A percentile compares a stretch with the other conserved stretches of the same genome.
phyloP scores from a whole-genome alignment of 257 asterid genomes.

The Solanum piurae region DNA sequence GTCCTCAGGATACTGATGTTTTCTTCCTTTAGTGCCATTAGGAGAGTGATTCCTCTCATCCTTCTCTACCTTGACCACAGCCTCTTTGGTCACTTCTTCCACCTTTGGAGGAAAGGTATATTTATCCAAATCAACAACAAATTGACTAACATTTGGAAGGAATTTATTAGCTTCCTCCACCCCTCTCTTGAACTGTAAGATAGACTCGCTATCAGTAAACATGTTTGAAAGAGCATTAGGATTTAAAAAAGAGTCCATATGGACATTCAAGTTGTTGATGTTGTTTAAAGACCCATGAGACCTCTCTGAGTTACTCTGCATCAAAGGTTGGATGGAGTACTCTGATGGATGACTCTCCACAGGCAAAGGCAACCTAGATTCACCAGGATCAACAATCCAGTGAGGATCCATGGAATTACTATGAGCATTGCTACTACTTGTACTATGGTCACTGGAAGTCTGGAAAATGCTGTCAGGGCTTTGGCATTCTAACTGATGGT shows the following conservation, averaged over 20 bases:
- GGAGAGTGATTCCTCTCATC: slow-evolving; percentile 27
- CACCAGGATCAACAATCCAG: slow-evolving; percentile 49
- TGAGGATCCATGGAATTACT: slow-evolving; percentile 34
- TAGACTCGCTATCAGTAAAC: slow-evolving; percentile 53
- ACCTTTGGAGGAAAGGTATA: slow-evolving; percentile 59
- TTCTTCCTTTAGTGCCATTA: slow-evolving; percentile 45
- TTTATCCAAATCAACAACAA: slow-evolving; percentile 69
- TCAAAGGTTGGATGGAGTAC: slow-evolving; percentile 16
- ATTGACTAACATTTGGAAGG: slow-evolving; percentile 48
- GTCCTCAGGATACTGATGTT: slow-evolving; percentile 58
- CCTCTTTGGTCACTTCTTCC: slow-evolving; percentile 22
- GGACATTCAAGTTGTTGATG: slow-evolving; percentile 18
- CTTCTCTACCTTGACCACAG: slow-evolving; percentile 43
- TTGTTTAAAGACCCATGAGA: slow-evolving; percentile 11
- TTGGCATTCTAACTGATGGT: slow-evolving; percentile 40
- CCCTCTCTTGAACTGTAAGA: slow-evolving; percentile 79
- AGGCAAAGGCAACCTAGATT: slow-evolving; percentile 12
- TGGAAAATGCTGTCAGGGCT: slow-evolving; percentile 61
- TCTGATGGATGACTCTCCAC: slow-evolving; percentile 23
- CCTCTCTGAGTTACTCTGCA: slow-evolving; percentile 20
- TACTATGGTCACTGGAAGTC: slow-evolving; percentile 37
- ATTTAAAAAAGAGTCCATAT: slow-evolving; percentile 18
- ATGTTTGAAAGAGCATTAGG: slow-evolving; percentile 27
- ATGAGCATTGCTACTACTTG: slow-evolving; percentile 35
- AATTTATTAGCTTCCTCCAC: slow-evolving; percentile 90